A percentile compares a stretch with the other conserved stretches of the same genome.
These are phyloP conservation scores for Diospyros lotus DNA, from an alignment of 148 eudicot species.

Conservation along the genomic window DNA sequence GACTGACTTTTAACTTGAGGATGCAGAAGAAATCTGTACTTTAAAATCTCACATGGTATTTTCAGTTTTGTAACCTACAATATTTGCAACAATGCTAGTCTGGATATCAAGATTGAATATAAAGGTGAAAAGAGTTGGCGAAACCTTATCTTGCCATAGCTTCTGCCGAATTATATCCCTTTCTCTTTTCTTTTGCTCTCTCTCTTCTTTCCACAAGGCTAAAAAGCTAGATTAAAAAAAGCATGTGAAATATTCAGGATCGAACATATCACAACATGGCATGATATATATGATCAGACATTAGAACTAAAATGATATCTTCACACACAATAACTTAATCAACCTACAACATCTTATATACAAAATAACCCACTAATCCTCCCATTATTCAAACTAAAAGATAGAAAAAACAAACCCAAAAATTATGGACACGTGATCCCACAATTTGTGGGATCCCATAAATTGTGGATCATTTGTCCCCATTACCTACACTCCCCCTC, in stretches of 20 bases:
- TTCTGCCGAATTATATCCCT: conserved; percentile 67
- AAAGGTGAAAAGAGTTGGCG: conserved; percentile 3
- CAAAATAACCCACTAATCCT: too few relatives aligned
- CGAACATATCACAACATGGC: too few relatives aligned
- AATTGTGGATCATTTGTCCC: too few relatives aligned
- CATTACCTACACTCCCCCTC: too few relatives aligned
- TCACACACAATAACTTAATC: too few relatives aligned
- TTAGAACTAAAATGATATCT: too few relatives aligned
- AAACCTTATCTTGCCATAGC: conserved; percentile 74
- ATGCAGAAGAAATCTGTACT: conserved; percentile 1
- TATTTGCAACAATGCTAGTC: background rate
- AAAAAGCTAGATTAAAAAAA: conserved; percentile 34
- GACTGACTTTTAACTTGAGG: background rate
- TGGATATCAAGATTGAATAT: conserved; percentile 2
- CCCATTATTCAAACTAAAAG: too few relatives aligned
- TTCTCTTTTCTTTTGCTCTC: conserved; percentile 61
- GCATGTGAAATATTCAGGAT: background rate
- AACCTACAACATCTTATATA: too few relatives aligned
- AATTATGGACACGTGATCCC: too few relatives aligned
- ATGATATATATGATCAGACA: too few relatives aligned
- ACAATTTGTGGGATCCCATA: too few relatives aligned
- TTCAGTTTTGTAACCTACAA: conserved; percentile 6
- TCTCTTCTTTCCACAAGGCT: conserved; percentile 52
- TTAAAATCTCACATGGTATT: background rate
- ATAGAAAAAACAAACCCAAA: too few relatives aligned